Percentiles rank a stretch among this genome's conserved stretches.
Conservation (phyloP, 2,329 filamentous ascomycete genomes). For the Lecanosticta acicola region DNA sequence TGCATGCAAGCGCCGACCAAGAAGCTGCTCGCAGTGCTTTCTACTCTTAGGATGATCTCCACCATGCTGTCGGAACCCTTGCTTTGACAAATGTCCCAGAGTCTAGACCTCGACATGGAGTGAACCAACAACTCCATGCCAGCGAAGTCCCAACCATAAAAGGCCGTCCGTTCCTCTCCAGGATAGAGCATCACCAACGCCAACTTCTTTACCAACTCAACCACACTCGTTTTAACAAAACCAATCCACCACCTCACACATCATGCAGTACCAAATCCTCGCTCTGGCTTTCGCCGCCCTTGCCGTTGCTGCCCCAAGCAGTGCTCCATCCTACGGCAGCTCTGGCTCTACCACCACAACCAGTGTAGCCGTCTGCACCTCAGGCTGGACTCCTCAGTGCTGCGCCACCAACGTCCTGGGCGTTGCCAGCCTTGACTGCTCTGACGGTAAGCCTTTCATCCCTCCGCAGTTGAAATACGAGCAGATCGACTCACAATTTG, state of each 20-base stretch:
- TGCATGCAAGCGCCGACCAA: too few relatives aligned
- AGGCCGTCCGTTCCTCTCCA: too few relatives aligned
- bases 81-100: too few relatives aligned
- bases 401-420: constrained; percentile 6
- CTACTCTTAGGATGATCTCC: too few relatives aligned
- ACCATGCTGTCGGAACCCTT: too few relatives aligned
- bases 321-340: background rate
- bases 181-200: background rate
- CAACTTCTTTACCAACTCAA: background rate
- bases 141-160: too few relatives aligned
- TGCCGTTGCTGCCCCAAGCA: background rate
- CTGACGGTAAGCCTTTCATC: background rate
- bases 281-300: background rate
- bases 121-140: too few relatives aligned
- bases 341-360: constrained; percentile 1
- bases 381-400: constrained; percentile 4
- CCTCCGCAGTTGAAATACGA: background rate
- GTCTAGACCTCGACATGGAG: too few relatives aligned
- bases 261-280: constrained; percentile 3
- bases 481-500: background rate
- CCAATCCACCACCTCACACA: too few relatives aligned
- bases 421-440: constrained; percentile 5
- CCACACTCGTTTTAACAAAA: too few relatives aligned
- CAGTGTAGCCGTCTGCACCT: constrained; percentile 2
- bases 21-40: too few relatives aligned